Evolutionary conservation across 805 yeast species (phyloP).

Genomic region (Yamadazyma insecticola): DNA sequence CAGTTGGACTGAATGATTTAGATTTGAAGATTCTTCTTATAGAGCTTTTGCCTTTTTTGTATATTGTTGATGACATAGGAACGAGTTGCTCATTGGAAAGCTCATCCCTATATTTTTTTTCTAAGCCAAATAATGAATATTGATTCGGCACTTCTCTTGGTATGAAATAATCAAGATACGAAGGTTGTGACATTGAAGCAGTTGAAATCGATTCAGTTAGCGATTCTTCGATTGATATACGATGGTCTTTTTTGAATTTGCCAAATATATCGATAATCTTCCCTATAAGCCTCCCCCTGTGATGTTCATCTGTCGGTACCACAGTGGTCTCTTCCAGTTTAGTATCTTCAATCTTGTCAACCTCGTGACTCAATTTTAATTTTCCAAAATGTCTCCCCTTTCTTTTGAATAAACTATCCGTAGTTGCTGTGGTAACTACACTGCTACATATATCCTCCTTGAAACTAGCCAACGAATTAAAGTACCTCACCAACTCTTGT

Average conservation of each 20-base stretch:
- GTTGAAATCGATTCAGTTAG: too few relatives aligned
- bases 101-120: slow-evolving; percentile 1
- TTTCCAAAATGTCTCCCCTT: not conserved
- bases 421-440: not conserved
- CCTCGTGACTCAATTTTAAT: not conserved
- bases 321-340: too few relatives aligned
- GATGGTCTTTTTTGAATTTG: too few relatives aligned
- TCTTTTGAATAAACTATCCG: too few relatives aligned
- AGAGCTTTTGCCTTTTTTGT: slow-evolving; percentile 1
- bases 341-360: too few relatives aligned
- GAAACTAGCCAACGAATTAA: not conserved
- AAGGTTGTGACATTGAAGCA: slow-evolving; percentile 1
- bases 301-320: too few relatives aligned
- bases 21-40: slow-evolving; percentile 1
- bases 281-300: too few relatives aligned
- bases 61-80: too few relatives aligned
- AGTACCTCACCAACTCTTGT: not conserved
- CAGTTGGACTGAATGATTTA: slow-evolving; percentile 3
- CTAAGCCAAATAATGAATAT: not conserved
- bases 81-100: too few relatives aligned
- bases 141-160: not conserved
- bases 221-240: too few relatives aligned
- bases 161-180: not conserved
- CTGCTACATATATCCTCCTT: not conserved
- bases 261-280: too few relatives aligned